Base-by-base conservation (phyloP, 768 basidiomycete genomes). In the Pisolithus sp. region DNA sequence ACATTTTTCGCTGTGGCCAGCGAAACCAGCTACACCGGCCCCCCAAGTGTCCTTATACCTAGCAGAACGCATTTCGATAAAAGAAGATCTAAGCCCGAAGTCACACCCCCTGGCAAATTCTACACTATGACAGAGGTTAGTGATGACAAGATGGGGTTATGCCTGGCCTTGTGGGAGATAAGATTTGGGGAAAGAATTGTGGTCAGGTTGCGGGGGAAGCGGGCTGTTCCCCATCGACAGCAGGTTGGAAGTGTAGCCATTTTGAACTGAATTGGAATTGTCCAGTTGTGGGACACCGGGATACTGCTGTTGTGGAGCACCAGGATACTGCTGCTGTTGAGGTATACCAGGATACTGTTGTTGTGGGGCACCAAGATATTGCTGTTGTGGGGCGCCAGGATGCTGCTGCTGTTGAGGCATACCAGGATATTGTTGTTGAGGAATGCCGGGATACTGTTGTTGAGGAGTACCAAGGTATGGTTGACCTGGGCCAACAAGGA, bases 121-220 rank as follows among this genome's bases (percentile, higher is more conserved):
- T 50, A 17, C 53, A 56, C 9, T 42, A 24, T 9, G 51, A 30
- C 9, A 40, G 48, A 17, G 37, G n/a, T 49, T 55, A 58, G 44
- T 62, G 59, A 23, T 53, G 59, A 42, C 26, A 2, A 51, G 50
- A 38, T 51, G 24, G 6, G 51, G 55, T 28, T 45, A 26, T 26
- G 48, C 46, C 24, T 46, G 61, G 2, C 31, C 34, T 37, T 58
- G 65, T 17, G 53, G 30, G 18, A 23, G 47, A 13, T 20, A 12
- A 13, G 43, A 42, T n/a, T n/a, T 24, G 10, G 63, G 64, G 18
- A 59, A 50, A 12, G 53, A 15, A 24, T 1, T 39, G 50, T 53
- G 55, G 28, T 57, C 57, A 4, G 62, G 52, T 31, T 58, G 62
- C 21, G 58, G 57, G 2, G 64, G 51, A 5, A 40, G 52, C 37